A percentile compares a stretch with the other conserved stretches of the same genome.
Conservation (phyloP, 176 grass and related monocot species). For the Hsuehochloa calcarea region DNA sequence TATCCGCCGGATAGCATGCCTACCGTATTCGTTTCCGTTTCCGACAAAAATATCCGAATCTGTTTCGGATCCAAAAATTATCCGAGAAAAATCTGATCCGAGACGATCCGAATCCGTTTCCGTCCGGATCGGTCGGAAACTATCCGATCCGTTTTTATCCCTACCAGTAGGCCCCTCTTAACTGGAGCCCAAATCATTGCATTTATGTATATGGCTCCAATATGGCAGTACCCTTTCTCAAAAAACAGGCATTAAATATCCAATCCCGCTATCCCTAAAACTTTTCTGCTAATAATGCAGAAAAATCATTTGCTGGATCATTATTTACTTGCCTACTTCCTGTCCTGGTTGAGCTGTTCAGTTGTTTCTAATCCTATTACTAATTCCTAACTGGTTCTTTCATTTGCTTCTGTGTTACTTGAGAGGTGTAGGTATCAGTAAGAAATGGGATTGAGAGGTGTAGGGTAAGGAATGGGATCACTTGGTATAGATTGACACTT, state of each 20-base stretch:
- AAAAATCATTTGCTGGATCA: neutral
- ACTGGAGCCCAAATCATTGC: neutral
- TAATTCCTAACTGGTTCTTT: neutral
- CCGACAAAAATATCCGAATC: no score
- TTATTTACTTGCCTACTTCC: neutral
- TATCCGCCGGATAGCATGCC: no score
- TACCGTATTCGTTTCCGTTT: no score
- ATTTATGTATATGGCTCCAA: neutral
- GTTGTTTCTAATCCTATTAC: neutral
- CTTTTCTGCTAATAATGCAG: neutral
- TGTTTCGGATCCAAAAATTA: no score
- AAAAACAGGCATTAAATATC: neutral
- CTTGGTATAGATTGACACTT: neutral
- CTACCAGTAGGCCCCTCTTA: neutral
- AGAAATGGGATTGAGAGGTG: neutral
- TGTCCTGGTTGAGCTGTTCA: slow-evolving; percentile 6
- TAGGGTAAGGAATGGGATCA: neutral
- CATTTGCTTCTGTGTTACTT: neutral
- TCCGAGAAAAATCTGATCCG: no score
- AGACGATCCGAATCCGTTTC: no score
- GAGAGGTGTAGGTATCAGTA: neutral
- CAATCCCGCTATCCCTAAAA: neutral
- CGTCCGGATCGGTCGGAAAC: no score
- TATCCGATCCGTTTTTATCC: no score
- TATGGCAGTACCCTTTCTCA: neutral